Evolutionary conservation across 2,329 filamentous ascomycete species (phyloP), one percentile per base, ranked within the genome.

Genomic region (Hortaea werneckii): DNA sequence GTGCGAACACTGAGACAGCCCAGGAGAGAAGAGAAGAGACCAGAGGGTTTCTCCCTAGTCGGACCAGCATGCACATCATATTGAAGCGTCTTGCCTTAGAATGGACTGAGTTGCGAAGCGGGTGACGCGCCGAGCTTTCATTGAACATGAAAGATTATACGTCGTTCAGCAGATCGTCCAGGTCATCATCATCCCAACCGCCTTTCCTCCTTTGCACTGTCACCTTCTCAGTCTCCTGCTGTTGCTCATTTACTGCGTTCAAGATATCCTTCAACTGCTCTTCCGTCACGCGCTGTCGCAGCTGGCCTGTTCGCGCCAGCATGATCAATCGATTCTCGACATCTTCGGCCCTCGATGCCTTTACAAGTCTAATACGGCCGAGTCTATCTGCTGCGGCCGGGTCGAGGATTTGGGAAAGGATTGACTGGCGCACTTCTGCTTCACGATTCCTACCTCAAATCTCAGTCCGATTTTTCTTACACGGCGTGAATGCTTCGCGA

Each of bases 311-410:
- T 60, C 88, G 80, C 48, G 92, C 90, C 47, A 98, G 78, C 80
- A 83, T 88, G 66, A 96, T 89, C 46, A 98, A 78, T 42, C 90
- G 72, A 74, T 94, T 89, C 73, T 98, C 92, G 47, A 98, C 80
- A 60, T 95, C 88, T 50, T 77, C 78, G 32, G 92, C 92, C 59
- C 90, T 86, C 57, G 83, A 82, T 65, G 89, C 87, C 70, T 96
- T 96, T 62, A 98, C 92, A 50, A 98, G 81, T 30, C 90, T 84
- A 70, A 98, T 96, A 54, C 92, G 87, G 47, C 87, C 87, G 1
- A 98, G 78, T 10, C 92, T 85, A 70, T 98, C 92, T 50, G 87
- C 85, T 12, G 92, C 92, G 62, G 90, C 87, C 55, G 92, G 92
- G 59, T 89, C 83, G 51, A 98, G 86, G 72, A 98, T 96, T 68